Percentiles rank a stretch among this genome's conserved stretches.
Evolutionary conservation across 2,329 filamentous ascomycete genomes (phyloP).

Genomic region (Phoma herbarum): DNA sequence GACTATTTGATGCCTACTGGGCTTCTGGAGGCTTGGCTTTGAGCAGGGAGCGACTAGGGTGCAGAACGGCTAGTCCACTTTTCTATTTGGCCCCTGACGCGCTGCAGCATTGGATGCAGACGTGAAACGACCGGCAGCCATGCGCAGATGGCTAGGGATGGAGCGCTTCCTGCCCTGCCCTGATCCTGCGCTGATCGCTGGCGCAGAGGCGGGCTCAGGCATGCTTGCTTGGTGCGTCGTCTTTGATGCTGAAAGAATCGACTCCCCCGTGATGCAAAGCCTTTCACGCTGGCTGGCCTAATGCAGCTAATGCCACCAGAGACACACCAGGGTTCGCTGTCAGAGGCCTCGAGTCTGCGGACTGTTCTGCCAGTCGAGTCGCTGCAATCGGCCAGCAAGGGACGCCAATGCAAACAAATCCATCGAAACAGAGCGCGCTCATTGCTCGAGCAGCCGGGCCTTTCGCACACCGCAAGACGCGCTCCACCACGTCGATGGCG

Average conservation of each 20-base stretch:
- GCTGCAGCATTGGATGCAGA: constrained; percentile 28
- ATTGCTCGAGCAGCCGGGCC: constrained; percentile 35
- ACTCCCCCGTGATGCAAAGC: constrained; percentile 3
- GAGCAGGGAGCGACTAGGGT: constrained; percentile 17
- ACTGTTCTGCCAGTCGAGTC: neutral
- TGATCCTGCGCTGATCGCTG: constrained; percentile 31
- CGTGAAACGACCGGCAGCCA: constrained; percentile 38
- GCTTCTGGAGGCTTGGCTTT: constrained; percentile 27
- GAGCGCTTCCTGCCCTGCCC: constrained; percentile 24
- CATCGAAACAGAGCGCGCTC: constrained; percentile 27
- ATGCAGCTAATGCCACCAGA: neutral
- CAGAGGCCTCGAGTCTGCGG: neutral
- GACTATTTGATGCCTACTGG: constrained; percentile 32
- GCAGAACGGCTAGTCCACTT: constrained; percentile 25
- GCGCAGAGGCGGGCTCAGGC: neutral
- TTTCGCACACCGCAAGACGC: constrained; percentile 38
- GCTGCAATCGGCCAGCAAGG: constrained; percentile 20
- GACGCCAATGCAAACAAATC: constrained; percentile 21
- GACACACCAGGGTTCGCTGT: constrained; percentile 13
- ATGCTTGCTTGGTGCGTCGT: neutral
- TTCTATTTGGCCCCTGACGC: constrained; percentile 14
- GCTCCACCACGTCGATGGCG: constrained; percentile 35
- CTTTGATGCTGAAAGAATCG: constrained; percentile 1
- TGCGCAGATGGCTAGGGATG: constrained; percentile 28
- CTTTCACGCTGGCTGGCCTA: neutral